Conservation (phyloP, 2,329 filamentous ascomycete genomes). For the Fusarium sp. region DNA sequence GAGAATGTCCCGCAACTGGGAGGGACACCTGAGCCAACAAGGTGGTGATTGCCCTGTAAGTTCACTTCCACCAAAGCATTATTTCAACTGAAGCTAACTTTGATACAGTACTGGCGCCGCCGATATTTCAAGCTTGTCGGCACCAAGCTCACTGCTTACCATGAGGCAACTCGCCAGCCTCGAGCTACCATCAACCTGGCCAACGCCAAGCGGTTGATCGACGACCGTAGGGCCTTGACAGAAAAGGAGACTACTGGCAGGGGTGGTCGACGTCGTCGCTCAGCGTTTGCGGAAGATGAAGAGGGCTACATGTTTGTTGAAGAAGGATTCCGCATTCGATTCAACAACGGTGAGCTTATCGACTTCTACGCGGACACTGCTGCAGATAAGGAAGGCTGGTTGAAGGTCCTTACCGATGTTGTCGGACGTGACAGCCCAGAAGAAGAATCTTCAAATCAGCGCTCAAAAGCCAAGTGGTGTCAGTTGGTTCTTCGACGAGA, state of each 20-base stretch:
- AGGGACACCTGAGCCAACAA: slow-evolving; percentile 94
- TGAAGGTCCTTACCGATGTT: slow-evolving; percentile 84
- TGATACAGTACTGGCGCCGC: slow-evolving; percentile 87
- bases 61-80: slow-evolving; percentile 33
- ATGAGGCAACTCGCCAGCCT: slow-evolving; percentile 94
- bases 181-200: slow-evolving; percentile 96
- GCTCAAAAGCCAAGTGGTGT: slow-evolving; percentile 71
- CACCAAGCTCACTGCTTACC: slow-evolving; percentile 92
- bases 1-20: slow-evolving; percentile 79
- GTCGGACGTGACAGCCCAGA: slow-evolving; percentile 66
- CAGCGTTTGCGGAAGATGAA: slow-evolving; percentile 96
- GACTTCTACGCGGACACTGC: slow-evolving; percentile 96
- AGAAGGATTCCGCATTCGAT: slow-evolving; percentile 97
- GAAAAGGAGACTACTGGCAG: slow-evolving; percentile 85
- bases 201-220: slow-evolving; percentile 92
- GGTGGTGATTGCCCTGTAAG: slow-evolving; percentile 97
- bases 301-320: slow-evolving; percentile 99
- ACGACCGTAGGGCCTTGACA: slow-evolving; percentile 85
- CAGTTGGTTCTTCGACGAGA: slow-evolving; percentile 74
- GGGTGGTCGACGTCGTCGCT: slow-evolving; percentile 84
- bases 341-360: slow-evolving; percentile 97
- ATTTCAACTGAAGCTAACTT: slow-evolving; percentile 52
- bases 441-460: slow-evolving; percentile 56
- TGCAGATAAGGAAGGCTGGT: slow-evolving; percentile 92
- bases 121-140: slow-evolving; percentile 96